A percentile compares a stretch with the other conserved stretches of the same genome.
Evolutionary conservation across 768 basidiomycete genomes (phyloP).

Genomic region (Termitomyces sp.): DNA sequence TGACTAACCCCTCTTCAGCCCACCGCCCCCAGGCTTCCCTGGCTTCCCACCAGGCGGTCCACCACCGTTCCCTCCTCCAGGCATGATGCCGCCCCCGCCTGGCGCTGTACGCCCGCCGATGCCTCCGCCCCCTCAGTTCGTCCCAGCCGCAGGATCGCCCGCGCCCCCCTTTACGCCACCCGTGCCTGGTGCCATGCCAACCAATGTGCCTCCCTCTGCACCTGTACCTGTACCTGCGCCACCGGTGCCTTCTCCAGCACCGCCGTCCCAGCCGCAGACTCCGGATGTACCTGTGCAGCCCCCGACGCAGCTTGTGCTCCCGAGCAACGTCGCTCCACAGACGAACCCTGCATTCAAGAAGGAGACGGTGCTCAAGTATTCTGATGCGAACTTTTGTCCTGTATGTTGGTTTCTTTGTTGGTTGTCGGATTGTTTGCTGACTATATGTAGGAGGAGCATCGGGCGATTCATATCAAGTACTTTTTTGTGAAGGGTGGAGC

Average conservation of each 20-base stretch:
- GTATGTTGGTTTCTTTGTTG: conserved; percentile 39
- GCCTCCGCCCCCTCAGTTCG: conserved; percentile 38
- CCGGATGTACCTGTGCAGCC: conserved; percentile 12
- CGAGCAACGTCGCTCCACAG: conserved; percentile 58
- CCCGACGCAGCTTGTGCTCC: conserved; percentile 42
- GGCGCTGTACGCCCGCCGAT: conserved; percentile 12
- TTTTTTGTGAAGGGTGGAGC: conserved; percentile 45
- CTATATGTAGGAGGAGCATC: conserved; percentile 68
- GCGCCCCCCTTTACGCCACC: neutral
- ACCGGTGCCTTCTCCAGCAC: conserved; percentile 19
- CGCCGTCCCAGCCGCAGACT: conserved; percentile 16
- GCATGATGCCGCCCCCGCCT: conserved; percentile 14
- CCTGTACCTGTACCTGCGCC: conserved; percentile 13
- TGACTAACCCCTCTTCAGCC: conserved; percentile 27
- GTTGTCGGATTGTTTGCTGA: neutral
- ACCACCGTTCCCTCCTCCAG: conserved; percentile 28
- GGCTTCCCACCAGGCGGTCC: conserved; percentile 37
- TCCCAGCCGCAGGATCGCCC: conserved; percentile 14
- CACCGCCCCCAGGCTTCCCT: conserved; percentile 55
- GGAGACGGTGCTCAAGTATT: conserved; percentile 67
- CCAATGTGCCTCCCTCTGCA: conserved; percentile 19
- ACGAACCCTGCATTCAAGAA: conserved; percentile 77
- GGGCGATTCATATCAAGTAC: conserved; percentile 65
- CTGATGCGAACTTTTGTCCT: conserved; percentile 76
- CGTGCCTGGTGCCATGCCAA: neutral